Evolutionary conservation across 176 grass and related monocot genomes (phyloP).

Genomic region (Stipa capillata): DNA sequence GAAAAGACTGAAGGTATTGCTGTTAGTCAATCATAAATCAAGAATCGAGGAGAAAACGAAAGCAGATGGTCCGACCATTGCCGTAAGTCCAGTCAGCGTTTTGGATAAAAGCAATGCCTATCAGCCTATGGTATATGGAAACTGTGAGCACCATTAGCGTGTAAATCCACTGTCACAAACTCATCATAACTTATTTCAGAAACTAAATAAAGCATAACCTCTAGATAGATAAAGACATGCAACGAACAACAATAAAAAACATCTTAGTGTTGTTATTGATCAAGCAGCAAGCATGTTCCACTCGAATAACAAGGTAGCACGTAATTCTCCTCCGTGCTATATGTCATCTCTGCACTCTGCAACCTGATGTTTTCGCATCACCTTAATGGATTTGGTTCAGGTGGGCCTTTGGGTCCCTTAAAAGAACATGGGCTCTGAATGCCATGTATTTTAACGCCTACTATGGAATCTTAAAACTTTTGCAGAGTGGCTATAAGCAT

Average conservation of each 20-base stretch:
- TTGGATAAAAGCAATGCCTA: background rate
- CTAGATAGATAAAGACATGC: background rate
- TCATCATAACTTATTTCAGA: background rate
- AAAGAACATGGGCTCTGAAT: background rate
- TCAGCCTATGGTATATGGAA: background rate
- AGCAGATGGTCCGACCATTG: background rate
- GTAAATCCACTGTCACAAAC: background rate
- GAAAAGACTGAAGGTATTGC: background rate
- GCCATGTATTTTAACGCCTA: background rate
- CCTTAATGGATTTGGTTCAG: no score
- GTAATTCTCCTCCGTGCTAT: no score
- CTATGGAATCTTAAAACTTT: background rate
- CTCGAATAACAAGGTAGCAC: background rate
- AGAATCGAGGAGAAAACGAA: background rate
- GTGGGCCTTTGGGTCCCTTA: no score
- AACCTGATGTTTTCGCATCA: no score
- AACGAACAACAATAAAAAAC: background rate
- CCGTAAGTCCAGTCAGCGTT: background rate
- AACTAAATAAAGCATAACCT: background rate
- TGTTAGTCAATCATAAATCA: background rate
- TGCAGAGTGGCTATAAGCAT: background rate
- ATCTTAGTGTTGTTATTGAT: background rate
- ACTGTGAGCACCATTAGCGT: background rate
- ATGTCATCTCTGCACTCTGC: no score
- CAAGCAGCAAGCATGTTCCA: background rate